Evolutionary conservation across 305 asterid species (phyloP), one percentile per base, ranked within the genome.

Genomic region (Rubia peregrina): DNA sequence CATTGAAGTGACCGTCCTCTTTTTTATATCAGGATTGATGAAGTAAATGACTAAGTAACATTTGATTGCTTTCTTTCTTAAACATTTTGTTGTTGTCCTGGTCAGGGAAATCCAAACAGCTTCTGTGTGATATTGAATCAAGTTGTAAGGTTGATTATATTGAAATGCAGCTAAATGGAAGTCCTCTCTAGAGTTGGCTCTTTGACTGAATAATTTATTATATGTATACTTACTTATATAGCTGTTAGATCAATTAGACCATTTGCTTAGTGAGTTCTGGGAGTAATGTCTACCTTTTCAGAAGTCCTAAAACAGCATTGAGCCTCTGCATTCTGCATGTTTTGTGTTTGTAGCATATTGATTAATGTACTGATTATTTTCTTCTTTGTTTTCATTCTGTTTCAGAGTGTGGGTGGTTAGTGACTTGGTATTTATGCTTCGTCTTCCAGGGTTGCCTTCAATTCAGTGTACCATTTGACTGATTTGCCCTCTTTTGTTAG

Each of bases 401-500:
- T 40, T 61, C 7, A n/a, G 59, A 48, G 43, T 17, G 33, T 38
- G 22, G 41, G 48, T 55, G 61, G 61, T 69, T 41, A 9, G 44
- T 69, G 74, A 69, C 78, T 71, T 57, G 44, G 49, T 38, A 30
- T 64, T 76, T 73, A 48, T 57, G 59, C 65, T 73, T 62, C 76
- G 49, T 77, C 80, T 82, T 83, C 74, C 79, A 90, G 98, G 96
- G 97, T 93, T 86, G 98, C 97, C 82, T 93, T 93, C 96, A 90
- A 93, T 88, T 90, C 98, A 44, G 98, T 93, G 65, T 93, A 93
- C 88, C 98, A 93, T 85, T 80, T 93, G 74, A 93, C 98, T 6
- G 98, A 93, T 83, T 81, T 93, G 85, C 97, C 97, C 71, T 93
- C 98, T 49, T 93, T 93, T 81, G 88, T 91, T 82, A 93, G 98